These are phyloP conservation scores for Colletotrichum shisoi DNA, from an alignment of 2,329 filamentous ascomycete species.

Conservation along the genomic window DNA sequence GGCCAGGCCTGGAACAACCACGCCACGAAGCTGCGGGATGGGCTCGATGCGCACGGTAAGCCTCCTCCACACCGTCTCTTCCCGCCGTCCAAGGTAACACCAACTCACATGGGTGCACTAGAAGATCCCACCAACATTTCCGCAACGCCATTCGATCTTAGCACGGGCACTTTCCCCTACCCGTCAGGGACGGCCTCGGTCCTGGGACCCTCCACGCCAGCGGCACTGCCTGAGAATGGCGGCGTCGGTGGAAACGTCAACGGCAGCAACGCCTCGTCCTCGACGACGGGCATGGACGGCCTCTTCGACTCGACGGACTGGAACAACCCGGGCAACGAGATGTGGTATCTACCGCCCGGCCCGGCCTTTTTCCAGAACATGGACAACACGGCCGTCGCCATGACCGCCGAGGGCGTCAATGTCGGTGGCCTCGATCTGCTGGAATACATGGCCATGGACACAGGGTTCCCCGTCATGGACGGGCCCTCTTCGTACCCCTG, in stretches of 20 bases:
- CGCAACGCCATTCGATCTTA: constrained; percentile 69
- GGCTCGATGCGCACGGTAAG: constrained; percentile 51
- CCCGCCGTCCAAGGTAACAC: constrained; percentile 30
- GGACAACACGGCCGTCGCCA: constrained; percentile 67
- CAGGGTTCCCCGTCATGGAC: constrained; percentile 50
- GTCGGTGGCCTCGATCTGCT: constrained; percentile 72
- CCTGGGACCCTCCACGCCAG: constrained; percentile 61
- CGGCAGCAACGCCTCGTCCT: constrained; percentile 41
- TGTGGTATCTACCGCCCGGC: constrained; percentile 73
- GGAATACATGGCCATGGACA: constrained; percentile 72
- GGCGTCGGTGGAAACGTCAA: constrained; percentile 41
- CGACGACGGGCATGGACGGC: constrained; percentile 44
- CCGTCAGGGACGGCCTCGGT: constrained; percentile 56
- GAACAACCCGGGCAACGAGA: constrained; percentile 64
- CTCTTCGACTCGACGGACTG: constrained; percentile 61
- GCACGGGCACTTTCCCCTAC: constrained; percentile 63
- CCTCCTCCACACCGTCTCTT: neutral
- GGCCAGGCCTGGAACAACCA: constrained; percentile 45
- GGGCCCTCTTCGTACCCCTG: constrained; percentile 37
- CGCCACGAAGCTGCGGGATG: constrained; percentile 53
- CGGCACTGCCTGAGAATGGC: constrained; percentile 49
- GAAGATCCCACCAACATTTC: constrained; percentile 58
- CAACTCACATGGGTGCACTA: constrained; percentile 11
- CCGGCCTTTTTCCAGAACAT: constrained; percentile 72
- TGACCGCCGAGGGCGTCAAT: constrained; percentile 73